Percentiles rank a stretch among this genome's conserved stretches.
phyloP scores from a whole-genome alignment of 192 early-diverging fungal genomes.

The Dimargaris xerosporica region DNA sequence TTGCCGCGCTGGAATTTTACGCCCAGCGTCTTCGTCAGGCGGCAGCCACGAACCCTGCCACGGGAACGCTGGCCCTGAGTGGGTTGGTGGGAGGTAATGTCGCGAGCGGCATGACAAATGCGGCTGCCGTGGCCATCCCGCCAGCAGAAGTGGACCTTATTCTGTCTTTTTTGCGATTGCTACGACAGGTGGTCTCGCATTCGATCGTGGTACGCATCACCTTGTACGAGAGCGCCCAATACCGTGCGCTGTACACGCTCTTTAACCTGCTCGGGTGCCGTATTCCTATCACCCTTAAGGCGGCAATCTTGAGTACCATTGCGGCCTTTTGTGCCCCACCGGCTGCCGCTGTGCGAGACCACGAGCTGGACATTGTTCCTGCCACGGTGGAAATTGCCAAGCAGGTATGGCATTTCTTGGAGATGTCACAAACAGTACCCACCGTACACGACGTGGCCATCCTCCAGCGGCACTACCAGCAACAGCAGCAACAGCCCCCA shows the following conservation, averaged over 20 bases:
- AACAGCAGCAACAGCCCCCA: constrained; percentile 14
- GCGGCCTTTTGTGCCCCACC: constrained; percentile 63
- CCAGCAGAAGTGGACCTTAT: constrained; percentile 59
- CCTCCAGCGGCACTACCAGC: constrained; percentile 4
- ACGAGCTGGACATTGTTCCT: constrained; percentile 18
- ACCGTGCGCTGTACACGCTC: constrained; percentile 48
- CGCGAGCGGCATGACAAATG: neutral
- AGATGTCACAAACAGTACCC: constrained; percentile 50
- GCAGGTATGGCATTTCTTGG: constrained; percentile 67
- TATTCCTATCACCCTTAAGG: constrained; percentile 66
- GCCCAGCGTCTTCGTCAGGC: constrained; percentile 30
- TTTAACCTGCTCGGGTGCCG: constrained; percentile 68
- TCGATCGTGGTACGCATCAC: constrained; percentile 49
- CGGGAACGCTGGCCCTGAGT: neutral
- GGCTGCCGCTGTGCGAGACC: constrained; percentile 16
- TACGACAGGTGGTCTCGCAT: constrained; percentile 60
- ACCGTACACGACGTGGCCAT: constrained; percentile 19
- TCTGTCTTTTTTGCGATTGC: constrained; percentile 57
- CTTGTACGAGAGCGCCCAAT: constrained; percentile 52
- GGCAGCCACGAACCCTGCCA: constrained; percentile 15
- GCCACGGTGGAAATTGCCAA: constrained; percentile 36
- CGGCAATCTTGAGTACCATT: constrained; percentile 58
- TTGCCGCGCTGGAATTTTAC: constrained; percentile 58
- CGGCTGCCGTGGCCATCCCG: constrained; percentile 36
- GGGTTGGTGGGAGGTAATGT: neutral